phyloP scores from a whole-genome alignment of 1,284 basidiomycete species.

The Cryptococcus floricola region DNA sequence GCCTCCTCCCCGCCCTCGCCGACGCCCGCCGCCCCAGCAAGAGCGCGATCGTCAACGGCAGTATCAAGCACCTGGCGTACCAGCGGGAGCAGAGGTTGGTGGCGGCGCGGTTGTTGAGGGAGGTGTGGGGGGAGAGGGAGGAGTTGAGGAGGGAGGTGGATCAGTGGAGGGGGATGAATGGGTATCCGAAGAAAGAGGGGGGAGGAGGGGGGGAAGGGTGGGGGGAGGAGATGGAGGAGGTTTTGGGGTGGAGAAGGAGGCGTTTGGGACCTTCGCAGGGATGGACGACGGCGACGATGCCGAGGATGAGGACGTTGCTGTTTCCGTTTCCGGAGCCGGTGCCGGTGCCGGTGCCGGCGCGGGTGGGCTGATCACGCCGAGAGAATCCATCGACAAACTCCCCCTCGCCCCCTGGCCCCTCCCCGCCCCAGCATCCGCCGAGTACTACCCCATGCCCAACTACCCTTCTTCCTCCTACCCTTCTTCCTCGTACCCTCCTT shows the following conservation, averaged over 20 bases:
- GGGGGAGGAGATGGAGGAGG: constrained; percentile 44
- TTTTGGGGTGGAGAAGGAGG: constrained; percentile 46
- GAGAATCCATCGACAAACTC: not conserved
- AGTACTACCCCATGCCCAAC: not conserved
- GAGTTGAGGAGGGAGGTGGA: constrained; percentile 77
- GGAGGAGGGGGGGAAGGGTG: constrained; percentile 39
- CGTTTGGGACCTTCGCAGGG: constrained; percentile 45
- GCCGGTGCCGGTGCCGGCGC: too few species aligned
- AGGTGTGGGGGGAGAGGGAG: constrained; percentile 70
- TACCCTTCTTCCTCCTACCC: too few species aligned
- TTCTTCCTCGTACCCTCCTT: too few species aligned
- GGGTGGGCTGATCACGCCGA: not conserved
- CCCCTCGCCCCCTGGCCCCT: not conserved
- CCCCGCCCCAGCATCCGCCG: too few species aligned
- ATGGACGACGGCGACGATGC: constrained; percentile 38
- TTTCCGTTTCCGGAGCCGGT: too few species aligned
- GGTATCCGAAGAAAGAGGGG: constrained; percentile 49
- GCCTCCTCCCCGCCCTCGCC: constrained; percentile 80
- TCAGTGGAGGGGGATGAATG: constrained; percentile 74
- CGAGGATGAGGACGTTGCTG: constrained; percentile 33
- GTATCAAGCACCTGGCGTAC: constrained; percentile 75
- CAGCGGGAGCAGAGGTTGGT: constrained; percentile 72
- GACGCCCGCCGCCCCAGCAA: constrained; percentile 88
- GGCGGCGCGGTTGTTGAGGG: constrained; percentile 70
- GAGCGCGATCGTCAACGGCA: constrained; percentile 88